These are phyloP conservation scores for Keithomyces neogunnii DNA, from an alignment of 2,329 filamentous ascomycete species.

Conservation along the genomic window DNA sequence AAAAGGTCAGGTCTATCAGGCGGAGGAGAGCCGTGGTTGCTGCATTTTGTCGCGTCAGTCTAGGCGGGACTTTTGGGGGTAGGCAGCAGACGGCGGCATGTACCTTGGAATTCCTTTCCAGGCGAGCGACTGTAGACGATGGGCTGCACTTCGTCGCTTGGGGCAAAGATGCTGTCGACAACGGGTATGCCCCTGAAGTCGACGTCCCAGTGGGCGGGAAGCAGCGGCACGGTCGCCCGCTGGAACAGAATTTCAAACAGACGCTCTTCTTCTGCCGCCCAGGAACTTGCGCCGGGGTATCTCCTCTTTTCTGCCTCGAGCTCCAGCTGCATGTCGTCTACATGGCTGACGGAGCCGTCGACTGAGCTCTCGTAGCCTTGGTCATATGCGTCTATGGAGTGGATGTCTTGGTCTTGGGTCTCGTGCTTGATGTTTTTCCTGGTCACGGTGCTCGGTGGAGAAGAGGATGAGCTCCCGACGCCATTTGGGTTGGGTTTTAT, in stretches of 20 bases:
- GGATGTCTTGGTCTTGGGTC: background rate
- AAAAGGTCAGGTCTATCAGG: constrained; percentile 31
- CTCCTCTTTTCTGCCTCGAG: constrained; percentile 35
- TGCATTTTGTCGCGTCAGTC: constrained; percentile 9
- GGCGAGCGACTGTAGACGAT: constrained; percentile 28
- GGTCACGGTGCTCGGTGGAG: background rate
- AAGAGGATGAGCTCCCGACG: background rate
- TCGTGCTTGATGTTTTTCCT: constrained; percentile 3
- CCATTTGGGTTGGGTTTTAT: background rate
- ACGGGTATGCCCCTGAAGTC: constrained; percentile 33
- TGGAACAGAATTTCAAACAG: constrained; percentile 34
- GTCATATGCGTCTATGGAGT: constrained; percentile 2
- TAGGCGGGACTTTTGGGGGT: background rate
- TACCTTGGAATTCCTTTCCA: constrained; percentile 29
- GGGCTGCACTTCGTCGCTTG: constrained; percentile 20
- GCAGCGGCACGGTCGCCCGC: constrained; percentile 30
- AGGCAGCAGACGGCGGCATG: background rate
- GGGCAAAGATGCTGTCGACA: constrained; percentile 26
- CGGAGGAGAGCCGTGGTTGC: constrained; percentile 30
- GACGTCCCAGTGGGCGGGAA: constrained; percentile 31
- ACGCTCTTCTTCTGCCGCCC: constrained; percentile 41
- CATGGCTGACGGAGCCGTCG: background rate
- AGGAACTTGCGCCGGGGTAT: constrained; percentile 35
- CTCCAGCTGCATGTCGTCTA: constrained; percentile 13
- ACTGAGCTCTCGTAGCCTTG: constrained; percentile 7